phyloP scores from a whole-genome alignment of 179 eudicot genomes.

The Dionaea muscipula region DNA sequence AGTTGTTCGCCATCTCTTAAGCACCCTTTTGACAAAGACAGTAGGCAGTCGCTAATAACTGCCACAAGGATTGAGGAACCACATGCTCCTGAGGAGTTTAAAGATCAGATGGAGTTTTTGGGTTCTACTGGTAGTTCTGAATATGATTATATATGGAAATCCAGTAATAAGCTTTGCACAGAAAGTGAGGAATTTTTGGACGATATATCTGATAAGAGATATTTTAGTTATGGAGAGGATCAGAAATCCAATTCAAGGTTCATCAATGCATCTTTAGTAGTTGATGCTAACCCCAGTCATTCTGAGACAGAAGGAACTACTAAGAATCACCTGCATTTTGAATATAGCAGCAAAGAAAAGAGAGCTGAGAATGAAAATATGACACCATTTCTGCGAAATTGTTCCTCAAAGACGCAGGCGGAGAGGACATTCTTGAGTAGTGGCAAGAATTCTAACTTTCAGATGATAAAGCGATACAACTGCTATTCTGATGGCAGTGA shows the following conservation, averaged over 20 bases:
- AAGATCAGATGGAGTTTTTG: conserved; percentile 12
- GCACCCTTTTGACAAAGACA: conserved; percentile 12
- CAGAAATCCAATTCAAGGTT: not conserved
- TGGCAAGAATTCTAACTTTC: conserved; percentile 22
- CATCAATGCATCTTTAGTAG: not conserved
- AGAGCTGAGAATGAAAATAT: conserved; percentile 6
- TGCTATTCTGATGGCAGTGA: conserved; percentile 18
- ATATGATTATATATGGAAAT: not conserved
- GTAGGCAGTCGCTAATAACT: conserved; percentile 11
- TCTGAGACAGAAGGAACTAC: conserved; percentile 12
- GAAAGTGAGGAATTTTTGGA: not conserved
- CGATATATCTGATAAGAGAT: not conserved
- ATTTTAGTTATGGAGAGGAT: conserved; percentile 15
- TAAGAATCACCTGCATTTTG: conserved; percentile 12
- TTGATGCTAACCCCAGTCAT: conserved; percentile 16
- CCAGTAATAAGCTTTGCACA: not conserved
- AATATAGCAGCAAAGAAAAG: conserved; percentile 9
- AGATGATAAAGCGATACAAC: conserved; percentile 15
- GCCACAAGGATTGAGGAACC: conserved; percentile 16
- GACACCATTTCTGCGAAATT: conserved; percentile 24
- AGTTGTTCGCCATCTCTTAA: conserved; percentile 12
- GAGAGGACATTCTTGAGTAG: conserved; percentile 16
- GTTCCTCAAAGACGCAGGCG: conserved; percentile 26
- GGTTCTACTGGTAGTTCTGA: conserved; percentile 1
- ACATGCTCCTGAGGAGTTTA: conserved; percentile 13